Base-by-base conservation (phyloP, 371 early-diverging fungal species). In the Blakeslea trispora region DNA sequence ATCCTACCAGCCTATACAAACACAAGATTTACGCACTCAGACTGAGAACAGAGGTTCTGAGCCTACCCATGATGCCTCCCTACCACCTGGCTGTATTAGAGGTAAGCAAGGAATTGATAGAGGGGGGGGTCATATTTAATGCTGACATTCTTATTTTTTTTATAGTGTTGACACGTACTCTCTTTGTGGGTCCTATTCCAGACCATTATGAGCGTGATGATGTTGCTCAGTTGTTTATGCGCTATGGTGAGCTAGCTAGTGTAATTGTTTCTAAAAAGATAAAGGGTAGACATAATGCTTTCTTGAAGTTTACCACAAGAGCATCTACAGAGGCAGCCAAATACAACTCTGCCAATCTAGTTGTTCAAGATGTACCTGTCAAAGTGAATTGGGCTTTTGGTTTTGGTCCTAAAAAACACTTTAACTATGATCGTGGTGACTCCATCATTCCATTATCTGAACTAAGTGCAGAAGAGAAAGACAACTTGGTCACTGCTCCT, bases 361-460 rank as follows among this genome's bases (percentile, higher is more conserved):
- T 51, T 0, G 49, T 73, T 0, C 63, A 71, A 19, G 66, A 50
- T 34, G 53, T 57, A 1, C 62, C 61, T 28, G 71, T 75, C 22
- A 71, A 75, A 50, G 75, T 75, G 46, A 74, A 75, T 40, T 79
- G 74, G 76, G 79, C 72, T 19, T 79, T 68, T 69, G 76, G 79
- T 1, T 79, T 79, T 58, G 79, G 79, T 9, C 79, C 79, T 32
- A 74, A 74, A 39, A 70, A 66, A 45, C 63, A 72, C 15, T 79
- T 79, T 47, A 65, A 72, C 45, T 75, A 73, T 59, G 69, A 73
- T 40, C 49, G 55, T 22, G 79, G 79, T 3, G 74, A 71, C 42
- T 75, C 79, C 18, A 71, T 75, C 45, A 75, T 79, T 37, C 72
- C 79, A 9, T 51, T 79, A 41, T 32, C 50, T 42, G 69, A 72